Conservation (phyloP, 2,329 filamentous ascomycete species). For the Chrysoporthe austroafricana region DNA sequence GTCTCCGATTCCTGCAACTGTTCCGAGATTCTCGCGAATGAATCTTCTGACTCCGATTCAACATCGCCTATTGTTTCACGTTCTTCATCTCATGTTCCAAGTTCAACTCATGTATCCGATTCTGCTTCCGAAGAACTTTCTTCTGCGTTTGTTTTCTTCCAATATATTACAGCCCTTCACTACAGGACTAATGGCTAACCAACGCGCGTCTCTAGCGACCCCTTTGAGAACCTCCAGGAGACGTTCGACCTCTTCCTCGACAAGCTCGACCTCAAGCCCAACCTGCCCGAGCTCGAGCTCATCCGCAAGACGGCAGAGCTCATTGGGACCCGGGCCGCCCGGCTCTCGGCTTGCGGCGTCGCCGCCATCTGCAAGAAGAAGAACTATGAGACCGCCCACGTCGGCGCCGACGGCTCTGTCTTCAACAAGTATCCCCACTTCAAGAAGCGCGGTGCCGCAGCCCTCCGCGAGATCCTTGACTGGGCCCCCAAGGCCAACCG, state of each 20-base stretch:
- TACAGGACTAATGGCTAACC: constrained; percentile 26
- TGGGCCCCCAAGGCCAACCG: constrained; percentile 74
- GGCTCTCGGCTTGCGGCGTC: constrained; percentile 91
- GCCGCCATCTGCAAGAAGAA: constrained; percentile 98
- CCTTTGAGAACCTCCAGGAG: constrained; percentile 92
- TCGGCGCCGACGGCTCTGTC: constrained; percentile 94
- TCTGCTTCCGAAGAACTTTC: not conserved
- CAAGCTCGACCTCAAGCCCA: constrained; percentile 73
- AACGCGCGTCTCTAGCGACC: constrained; percentile 62
- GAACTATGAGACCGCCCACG: constrained; percentile 83
- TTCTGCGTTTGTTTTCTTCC: constrained; percentile 3
- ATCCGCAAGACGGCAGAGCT: constrained; percentile 88
- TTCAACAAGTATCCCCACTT: constrained; percentile 99
- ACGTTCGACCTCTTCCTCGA: constrained; percentile 80
- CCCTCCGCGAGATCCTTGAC: constrained; percentile 92
- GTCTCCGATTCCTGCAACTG: not conserved
- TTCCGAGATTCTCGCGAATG: not conserved
- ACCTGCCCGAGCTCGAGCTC: constrained; percentile 81
- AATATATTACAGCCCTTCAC: not conserved
- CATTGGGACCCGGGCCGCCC: constrained; percentile 91
- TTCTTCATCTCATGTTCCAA: not conserved
- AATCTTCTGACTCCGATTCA: constrained; percentile 19
- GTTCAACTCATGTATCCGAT: not conserved
- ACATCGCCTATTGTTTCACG: not conserved
- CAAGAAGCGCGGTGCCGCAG: constrained; percentile 87